Conservation (phyloP, 768 basidiomycete species). For the Xerocomus potaroensis region DNA sequence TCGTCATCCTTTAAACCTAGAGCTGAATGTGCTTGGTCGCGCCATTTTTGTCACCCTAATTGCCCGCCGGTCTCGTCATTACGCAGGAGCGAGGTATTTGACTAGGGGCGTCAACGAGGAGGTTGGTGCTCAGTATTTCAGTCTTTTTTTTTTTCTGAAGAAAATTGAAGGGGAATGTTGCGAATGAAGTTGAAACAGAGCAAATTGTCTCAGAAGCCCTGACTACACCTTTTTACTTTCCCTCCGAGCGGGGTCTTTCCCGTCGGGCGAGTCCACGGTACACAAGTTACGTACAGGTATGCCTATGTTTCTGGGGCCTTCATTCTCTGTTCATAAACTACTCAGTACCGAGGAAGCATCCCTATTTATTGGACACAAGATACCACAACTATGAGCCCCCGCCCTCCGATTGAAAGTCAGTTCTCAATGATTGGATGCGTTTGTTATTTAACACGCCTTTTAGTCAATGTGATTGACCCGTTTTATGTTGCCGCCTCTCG, state of each 20-base stretch:
- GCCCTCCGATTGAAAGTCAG: slow-evolving; percentile 94
- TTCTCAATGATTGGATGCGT: slow-evolving; percentile 1
- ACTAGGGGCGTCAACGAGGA: slow-evolving; percentile 94
- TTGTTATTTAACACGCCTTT: slow-evolving; percentile 2
- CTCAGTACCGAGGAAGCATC: slow-evolving; percentile 90
- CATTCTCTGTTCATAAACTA: not conserved
- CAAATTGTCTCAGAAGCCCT: slow-evolving; percentile 92
- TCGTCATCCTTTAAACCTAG: slow-evolving; percentile 40
- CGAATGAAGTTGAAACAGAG: slow-evolving; percentile 98
- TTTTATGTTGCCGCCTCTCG: slow-evolving; percentile 90
- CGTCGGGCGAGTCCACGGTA: slow-evolving; percentile 78
- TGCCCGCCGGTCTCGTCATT: slow-evolving; percentile 89
- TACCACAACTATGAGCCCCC: slow-evolving; percentile 80
- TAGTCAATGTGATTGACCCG: slow-evolving; percentile 91
- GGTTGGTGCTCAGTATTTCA: slow-evolving; percentile 35
- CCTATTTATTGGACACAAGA: slow-evolving; percentile 98
- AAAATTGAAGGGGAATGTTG: slow-evolving; percentile 78
- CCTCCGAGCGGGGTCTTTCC: slow-evolving; percentile 35
- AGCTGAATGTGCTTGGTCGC: slow-evolving; percentile 84
- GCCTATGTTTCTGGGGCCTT: slow-evolving; percentile 3
- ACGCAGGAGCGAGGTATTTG: slow-evolving; percentile 91
- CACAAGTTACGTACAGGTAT: slow-evolving; percentile 90
- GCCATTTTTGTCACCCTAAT: slow-evolving; percentile 94
- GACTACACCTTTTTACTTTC: slow-evolving; percentile 86
- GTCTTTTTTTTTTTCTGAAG: not conserved